Evolutionary conservation across 2,329 filamentous ascomycete species (phyloP).

Genomic region (Colletotrichum shisoi): DNA sequence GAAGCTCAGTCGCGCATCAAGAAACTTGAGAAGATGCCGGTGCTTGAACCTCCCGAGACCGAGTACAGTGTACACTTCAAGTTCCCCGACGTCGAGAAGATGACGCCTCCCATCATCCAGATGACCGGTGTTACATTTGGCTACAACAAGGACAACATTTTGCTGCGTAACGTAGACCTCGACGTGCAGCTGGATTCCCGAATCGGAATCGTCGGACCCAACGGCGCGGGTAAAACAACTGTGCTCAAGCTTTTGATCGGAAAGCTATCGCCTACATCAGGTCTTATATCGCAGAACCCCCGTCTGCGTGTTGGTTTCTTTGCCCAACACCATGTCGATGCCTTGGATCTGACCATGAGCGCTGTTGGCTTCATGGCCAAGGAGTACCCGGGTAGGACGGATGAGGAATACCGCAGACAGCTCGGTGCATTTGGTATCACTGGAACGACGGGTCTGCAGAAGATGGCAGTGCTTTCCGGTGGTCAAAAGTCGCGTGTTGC

Average conservation of each 20-base stretch:
- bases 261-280: constrained; percentile 76
- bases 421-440: constrained; percentile 90
- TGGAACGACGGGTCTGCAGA: constrained; percentile 94
- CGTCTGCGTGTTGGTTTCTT: constrained; percentile 94
- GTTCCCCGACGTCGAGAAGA: constrained; percentile 96
- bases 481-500: constrained; percentile 98
- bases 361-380: constrained; percentile 97
- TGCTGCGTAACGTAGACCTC: constrained; percentile 87
- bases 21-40: constrained; percentile 96
- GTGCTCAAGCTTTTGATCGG: constrained; percentile 97
- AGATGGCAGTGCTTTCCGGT: constrained; percentile 92
- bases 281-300: constrained; percentile 87
- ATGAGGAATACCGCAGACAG: constrained; percentile 96
- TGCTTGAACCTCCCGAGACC: constrained; percentile 86
- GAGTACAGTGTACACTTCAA: constrained; percentile 97
- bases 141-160: constrained; percentile 78
- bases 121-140: constrained; percentile 94
- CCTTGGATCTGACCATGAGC: constrained; percentile 85
- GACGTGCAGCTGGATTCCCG: constrained; percentile 98
- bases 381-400: constrained; percentile 85
- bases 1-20: constrained; percentile 99
- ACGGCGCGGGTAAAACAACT: constrained; percentile 98
- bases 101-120: constrained; percentile 96
- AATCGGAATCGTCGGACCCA: constrained; percentile 98
- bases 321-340: constrained; percentile 97